Base-by-base conservation (phyloP, 305 asterid genomes). In the Rubia peregrina region DNA sequence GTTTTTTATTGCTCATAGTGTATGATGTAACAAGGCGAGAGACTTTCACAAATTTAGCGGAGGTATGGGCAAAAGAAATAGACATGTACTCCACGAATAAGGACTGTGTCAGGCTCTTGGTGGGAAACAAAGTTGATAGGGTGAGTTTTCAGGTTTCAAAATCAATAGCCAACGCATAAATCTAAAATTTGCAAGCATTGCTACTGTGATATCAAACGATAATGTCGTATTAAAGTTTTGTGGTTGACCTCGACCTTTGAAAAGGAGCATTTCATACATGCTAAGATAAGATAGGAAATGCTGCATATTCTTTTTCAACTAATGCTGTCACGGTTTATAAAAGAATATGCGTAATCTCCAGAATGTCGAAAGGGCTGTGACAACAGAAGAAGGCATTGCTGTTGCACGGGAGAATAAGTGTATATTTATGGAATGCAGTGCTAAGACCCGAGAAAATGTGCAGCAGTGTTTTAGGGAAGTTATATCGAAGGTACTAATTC, bases 21-120 rank as follows among this genome's bases (percentile, higher is more conserved):
- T 92, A 92, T 71, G 98, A 92, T 69, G 96, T 92, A 40, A 92
- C 98, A 38, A 87, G 96, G 68, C 81, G 97, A 78, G 96, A 86
- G 77, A 87, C 91, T 14, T 92, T 90, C 79, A 88, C 86, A 19
- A 88, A 80, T 70, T 82, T 92, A 43, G 86, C 88, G 40, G 77
- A 80, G 73, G 84, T 83, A 10, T 90, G 98, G 97, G 80, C 85
- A 2, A 85, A 74, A 82, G 96, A 92, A 76, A 79, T 88, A 10
- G 94, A 83, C 69, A 71, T 78, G 70, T 90, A 89, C 87, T 88
- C 91, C 77, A 85, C 97, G 0, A 83, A 90, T 80, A 87, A 82
- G 1, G 97, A 92, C 61, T 88, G 97, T 43, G 77, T 92, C 86
- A 85, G 80, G 85, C 84, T 92, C 80, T 83, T 90, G 48, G 90